Conservation (phyloP, 1,139 yeast species). For the Spathaspora sp. region DNA sequence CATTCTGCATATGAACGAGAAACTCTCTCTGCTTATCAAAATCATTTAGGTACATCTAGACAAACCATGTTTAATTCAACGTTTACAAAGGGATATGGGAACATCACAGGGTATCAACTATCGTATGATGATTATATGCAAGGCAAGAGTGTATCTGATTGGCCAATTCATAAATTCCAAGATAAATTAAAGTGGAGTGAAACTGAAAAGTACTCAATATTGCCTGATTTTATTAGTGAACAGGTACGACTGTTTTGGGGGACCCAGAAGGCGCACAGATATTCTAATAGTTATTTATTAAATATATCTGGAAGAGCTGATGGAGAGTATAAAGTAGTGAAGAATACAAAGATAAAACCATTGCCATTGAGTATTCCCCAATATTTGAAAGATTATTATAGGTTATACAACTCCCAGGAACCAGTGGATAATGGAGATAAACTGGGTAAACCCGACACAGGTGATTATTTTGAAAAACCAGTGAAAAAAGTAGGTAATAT, state of each 20-base stretch:
- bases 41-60: conserved; percentile 30
- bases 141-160: conserved; percentile 46
- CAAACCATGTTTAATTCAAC: conserved; percentile 39
- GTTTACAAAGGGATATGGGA: conserved; percentile 60
- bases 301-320: conserved; percentile 51
- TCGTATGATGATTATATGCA: conserved; percentile 56
- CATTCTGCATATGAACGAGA: conserved; percentile 23
- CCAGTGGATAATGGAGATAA: conserved; percentile 10
- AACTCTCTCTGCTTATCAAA: conserved; percentile 28
- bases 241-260: conserved; percentile 54
- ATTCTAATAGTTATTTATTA: conserved; percentile 40
- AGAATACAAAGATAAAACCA: conserved; percentile 15
- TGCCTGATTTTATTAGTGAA: conserved; percentile 59
- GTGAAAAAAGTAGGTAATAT: conserved; percentile 30
- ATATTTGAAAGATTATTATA: conserved; percentile 39
- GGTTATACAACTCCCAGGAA: conserved; percentile 22
- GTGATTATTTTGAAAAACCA: conserved; percentile 1
- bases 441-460: conserved; percentile 6
- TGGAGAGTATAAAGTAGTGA: conserved; percentile 40
- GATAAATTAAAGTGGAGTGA: conserved; percentile 51
- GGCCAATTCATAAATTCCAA: conserved; percentile 53
- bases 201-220: conserved; percentile 51
- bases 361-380: conserved; percentile 37
- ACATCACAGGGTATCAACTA: conserved; percentile 68
- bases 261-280: conserved; percentile 16